Base-by-base conservation (phyloP, 768 basidiomycete genomes). In the Pulveroboletus sp. region DNA sequence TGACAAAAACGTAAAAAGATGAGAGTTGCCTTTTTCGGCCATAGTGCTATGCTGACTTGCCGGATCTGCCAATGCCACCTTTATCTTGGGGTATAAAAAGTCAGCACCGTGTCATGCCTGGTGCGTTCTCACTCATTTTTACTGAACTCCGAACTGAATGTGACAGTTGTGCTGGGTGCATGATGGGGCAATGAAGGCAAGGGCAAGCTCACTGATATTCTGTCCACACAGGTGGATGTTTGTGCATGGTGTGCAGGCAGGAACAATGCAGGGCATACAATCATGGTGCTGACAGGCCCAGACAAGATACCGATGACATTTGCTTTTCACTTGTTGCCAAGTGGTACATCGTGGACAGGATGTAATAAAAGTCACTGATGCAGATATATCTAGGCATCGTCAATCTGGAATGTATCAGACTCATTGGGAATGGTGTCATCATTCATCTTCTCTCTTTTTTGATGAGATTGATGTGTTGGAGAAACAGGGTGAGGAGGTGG, bases 251-350 rank as follows among this genome's bases (percentile, higher is more conserved):
- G 93, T 66, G 97, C 97, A 11, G 97, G 97, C 14, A 97, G 97
- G 11, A 98, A 97, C 74, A 99, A 99, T 66, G 97, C 97, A 21
- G 97, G 97, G 2, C 97, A 99, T 72, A 98, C 97, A 21, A 97
- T 99, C 68, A 87, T 99, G n/a, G n/a, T n/a, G n/a, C n/a, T n/a
- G n/a, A n/a, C n/a, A n/a, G n/a, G n/a, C n/a, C n/a, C n/a, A n/a
- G n/a, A n/a, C n/a, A n/a, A n/a, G n/a, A n/a, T n/a, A n/a, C n/a
- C n/a, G n/a, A n/a, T n/a, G n/a, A n/a, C n/a, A n/a, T n/a, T n/a
- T n/a, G n/a, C n/a, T n/a, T n/a, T n/a, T n/a, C n/a, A n/a, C n/a
- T n/a, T n/a, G n/a, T n/a, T n/a, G n/a, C n/a, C n/a, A n/a, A n/a
- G n/a, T n/a, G n/a, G n/a, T n/a, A n/a, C n/a, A n/a, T n/a, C n/a